Percentiles rank a stretch among this genome's conserved stretches.
These are phyloP conservation scores for Saccharomyces kudriavzevii DNA, from an alignment of 805 yeast species.

Conservation along the genomic window DNA sequence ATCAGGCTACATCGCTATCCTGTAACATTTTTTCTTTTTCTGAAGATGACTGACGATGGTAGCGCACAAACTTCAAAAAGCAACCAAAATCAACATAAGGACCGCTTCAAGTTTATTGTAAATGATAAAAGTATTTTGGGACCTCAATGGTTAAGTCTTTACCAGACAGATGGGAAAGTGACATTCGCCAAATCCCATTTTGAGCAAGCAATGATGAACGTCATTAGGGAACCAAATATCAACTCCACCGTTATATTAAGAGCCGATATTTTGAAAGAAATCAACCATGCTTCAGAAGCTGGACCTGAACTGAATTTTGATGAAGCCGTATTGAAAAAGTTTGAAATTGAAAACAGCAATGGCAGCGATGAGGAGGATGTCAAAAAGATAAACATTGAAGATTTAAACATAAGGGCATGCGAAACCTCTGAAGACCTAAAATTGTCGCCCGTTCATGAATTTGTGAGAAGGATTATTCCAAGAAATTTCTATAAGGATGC, in stretches of 20 bases:
- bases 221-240: slow-evolving; percentile 77
- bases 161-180: slow-evolving; percentile 13
- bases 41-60: background rate
- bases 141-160: slow-evolving; percentile 24
- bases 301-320: background rate
- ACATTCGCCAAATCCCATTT: slow-evolving; percentile 41
- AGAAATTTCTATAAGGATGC: slow-evolving; percentile 82
- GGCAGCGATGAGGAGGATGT: slow-evolving; percentile 18
- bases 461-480: slow-evolving; percentile 84
- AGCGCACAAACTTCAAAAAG: background rate
- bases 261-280: slow-evolving; percentile 60
- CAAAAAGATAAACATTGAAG: slow-evolving; percentile 32
- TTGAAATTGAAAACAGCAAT: slow-evolving; percentile 4
- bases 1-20: background rate
- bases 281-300: background rate
- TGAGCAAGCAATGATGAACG: slow-evolving; percentile 67
- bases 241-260: slow-evolving; percentile 86
- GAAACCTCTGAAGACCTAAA: slow-evolving; percentile 19
- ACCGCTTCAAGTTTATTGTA: slow-evolving; percentile 14
- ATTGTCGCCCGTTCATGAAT: slow-evolving; percentile 35
- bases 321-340: slow-evolving; percentile 8
- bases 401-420: slow-evolving; percentile 33
- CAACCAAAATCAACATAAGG: slow-evolving; percentile 5
- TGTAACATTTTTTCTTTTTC: background rate
- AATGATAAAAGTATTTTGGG: slow-evolving; percentile 22